phyloP scores from a whole-genome alignment of 2,329 filamentous ascomycete species.

The Macrophomina pseudophaseolina region DNA sequence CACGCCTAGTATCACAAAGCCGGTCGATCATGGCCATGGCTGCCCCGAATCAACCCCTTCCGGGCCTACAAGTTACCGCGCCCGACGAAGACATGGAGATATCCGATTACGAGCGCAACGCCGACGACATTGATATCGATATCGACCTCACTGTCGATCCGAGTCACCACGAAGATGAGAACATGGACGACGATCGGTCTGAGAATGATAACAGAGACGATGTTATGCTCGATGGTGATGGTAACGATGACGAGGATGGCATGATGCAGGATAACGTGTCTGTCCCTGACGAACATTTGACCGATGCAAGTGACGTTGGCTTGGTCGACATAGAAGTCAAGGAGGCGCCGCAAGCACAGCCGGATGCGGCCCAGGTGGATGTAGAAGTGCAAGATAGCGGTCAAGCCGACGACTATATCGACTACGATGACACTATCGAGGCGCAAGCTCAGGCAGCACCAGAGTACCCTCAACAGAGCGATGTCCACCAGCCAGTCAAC shows the following conservation, averaged over 20 bases:
- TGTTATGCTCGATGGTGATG: conserved; percentile 44
- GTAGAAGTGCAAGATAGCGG: conserved; percentile 30
- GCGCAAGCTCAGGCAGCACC: neutral
- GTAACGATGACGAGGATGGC: conserved; percentile 28
- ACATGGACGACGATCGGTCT: conserved; percentile 58
- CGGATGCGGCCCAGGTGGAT: neutral
- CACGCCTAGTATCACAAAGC: neutral
- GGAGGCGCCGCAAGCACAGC: conserved; percentile 4
- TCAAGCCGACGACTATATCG: conserved; percentile 29
- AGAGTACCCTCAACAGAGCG: neutral
- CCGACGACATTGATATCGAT: conserved; percentile 64
- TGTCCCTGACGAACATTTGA: conserved; percentile 29
- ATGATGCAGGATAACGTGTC: conserved; percentile 28
- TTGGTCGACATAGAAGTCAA: conserved; percentile 26
- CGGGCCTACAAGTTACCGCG: conserved; percentile 40
- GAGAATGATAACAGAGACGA: conserved; percentile 40
- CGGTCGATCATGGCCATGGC: conserved; percentile 26
- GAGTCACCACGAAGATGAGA: conserved; percentile 52
- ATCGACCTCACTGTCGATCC: conserved; percentile 53
- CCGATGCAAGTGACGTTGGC: conserved; percentile 29
- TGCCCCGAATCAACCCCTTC: conserved; percentile 24
- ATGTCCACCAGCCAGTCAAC: neutral
- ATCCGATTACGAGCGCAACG: conserved; percentile 50
- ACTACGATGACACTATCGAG: conserved; percentile 25
- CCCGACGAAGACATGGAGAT: conserved; percentile 63